A percentile compares a stretch with the other conserved stretches of the same genome.
Evolutionary conservation across 192 early-diverging fungal species (phyloP).

Genomic region (Coemansia sp.): DNA sequence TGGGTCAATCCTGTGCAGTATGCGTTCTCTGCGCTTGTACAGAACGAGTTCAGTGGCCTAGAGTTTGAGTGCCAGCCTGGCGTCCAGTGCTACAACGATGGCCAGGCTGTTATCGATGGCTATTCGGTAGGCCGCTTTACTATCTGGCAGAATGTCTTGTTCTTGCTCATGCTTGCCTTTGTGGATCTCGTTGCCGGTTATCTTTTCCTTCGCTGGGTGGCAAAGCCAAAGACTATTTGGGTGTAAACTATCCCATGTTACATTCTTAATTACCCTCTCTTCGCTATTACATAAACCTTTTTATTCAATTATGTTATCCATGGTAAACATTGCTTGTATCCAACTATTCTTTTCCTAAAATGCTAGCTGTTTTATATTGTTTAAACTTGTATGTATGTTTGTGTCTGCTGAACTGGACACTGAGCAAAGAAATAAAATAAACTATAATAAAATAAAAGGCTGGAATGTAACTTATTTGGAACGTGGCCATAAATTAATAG

Average conservation of each 20-base stretch:
- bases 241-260: conserved; percentile 12
- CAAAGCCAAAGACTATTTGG: conserved; percentile 53
- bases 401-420: no score
- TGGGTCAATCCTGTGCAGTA: conserved; percentile 54
- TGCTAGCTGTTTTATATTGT: no score
- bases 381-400: no score
- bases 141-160: conserved; percentile 43
- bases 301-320: no score
- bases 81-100: conserved; percentile 36
- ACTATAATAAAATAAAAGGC: no score
- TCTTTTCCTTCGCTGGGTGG: conserved; percentile 43
- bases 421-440: no score
- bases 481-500: no score
- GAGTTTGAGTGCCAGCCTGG: conserved; percentile 35
- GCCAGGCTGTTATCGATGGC: conserved; percentile 34
- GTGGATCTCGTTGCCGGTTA: conserved; percentile 35
- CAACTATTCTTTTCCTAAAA: no score
- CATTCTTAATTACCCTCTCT: background rate
- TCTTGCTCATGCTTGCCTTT: conserved; percentile 47
- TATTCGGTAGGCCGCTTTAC: conserved; percentile 45
- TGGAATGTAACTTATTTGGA: no score
- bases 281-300: no score
- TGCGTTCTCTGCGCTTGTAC: conserved; percentile 33
- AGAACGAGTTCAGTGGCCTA: conserved; percentile 51
- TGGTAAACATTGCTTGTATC: no score